Evolutionary conservation across 2,329 filamentous ascomycete species (phyloP).

Genomic region (Alternaria sp.): DNA sequence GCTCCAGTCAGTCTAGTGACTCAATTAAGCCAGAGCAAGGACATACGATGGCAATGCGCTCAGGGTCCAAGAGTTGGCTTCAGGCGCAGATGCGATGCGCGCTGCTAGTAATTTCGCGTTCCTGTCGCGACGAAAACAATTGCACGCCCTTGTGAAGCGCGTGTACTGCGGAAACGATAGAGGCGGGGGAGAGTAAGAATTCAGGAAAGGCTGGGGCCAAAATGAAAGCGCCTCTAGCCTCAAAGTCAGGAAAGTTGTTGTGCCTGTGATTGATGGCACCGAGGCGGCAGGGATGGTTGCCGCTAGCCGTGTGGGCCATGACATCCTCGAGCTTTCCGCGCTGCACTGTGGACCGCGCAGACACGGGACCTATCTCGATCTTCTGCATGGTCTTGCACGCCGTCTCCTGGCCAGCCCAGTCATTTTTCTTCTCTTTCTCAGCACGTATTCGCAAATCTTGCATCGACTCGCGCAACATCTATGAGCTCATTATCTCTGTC

Average conservation of each 20-base stretch:
- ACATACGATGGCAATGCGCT: slow-evolving; percentile 24
- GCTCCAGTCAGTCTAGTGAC: slow-evolving; percentile 16
- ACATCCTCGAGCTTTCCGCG: slow-evolving; percentile 4
- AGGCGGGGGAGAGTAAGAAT: background rate
- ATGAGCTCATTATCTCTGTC: slow-evolving; percentile 6
- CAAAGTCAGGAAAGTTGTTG: slow-evolving; percentile 20
- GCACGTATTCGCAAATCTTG: background rate
- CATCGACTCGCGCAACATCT: background rate
- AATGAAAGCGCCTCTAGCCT: slow-evolving; percentile 1
- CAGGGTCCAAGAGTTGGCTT: slow-evolving; percentile 10
- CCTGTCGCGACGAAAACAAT: background rate
- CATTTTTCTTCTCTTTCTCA: background rate
- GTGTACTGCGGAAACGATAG: background rate
- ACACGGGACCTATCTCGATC: background rate
- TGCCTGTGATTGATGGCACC: slow-evolving; percentile 20
- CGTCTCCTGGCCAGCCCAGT: background rate
- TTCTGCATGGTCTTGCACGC: background rate
- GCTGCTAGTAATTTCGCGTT: slow-evolving; percentile 4
- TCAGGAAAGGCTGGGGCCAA: slow-evolving; percentile 5
- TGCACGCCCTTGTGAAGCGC: background rate
- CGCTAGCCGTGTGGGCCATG: slow-evolving; percentile 19
- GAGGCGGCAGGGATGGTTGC: slow-evolving; percentile 18
- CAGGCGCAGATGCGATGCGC: slow-evolving; percentile 7
- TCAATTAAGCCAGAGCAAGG: slow-evolving; percentile 6
- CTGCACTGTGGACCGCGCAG: background rate